A percentile compares a stretch with the other conserved stretches of the same genome.
These are phyloP conservation scores for Durio zibethinus DNA, from an alignment of 345 rosid species.

Conservation along the genomic window DNA sequence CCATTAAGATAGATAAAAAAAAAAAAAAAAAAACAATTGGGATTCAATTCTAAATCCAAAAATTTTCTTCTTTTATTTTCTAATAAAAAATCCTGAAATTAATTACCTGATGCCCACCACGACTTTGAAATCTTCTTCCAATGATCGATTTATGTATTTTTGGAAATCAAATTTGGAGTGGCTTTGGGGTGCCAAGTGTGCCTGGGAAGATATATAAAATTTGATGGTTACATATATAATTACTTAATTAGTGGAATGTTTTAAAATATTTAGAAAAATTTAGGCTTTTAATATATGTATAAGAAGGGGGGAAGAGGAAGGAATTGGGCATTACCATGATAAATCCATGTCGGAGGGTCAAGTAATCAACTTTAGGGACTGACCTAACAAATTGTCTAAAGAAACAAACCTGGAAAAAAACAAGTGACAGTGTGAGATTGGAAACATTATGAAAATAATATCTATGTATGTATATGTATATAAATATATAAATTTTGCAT, in stretches of 20 bases:
- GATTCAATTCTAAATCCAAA: too few species aligned
- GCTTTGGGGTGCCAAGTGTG: slow-evolving; percentile 83
- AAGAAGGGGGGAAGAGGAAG: neutral
- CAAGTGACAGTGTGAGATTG: neutral
- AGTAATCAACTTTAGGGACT: slow-evolving; percentile 82
- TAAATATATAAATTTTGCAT: neutral
- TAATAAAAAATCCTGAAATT: too few species aligned
- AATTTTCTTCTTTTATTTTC: too few species aligned
- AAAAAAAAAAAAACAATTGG: too few species aligned
- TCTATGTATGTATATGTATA: too few species aligned
- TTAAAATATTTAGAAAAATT: too few species aligned
- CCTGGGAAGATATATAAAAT: slow-evolving; percentile 33
- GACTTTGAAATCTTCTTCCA: slow-evolving; percentile 85
- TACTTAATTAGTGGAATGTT: neutral
- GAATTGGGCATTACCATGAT: slow-evolving; percentile 46
- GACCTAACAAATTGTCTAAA: slow-evolving; percentile 86
- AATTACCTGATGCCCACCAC: slow-evolving; percentile 74
- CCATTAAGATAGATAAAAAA: too few species aligned
- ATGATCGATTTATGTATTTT: slow-evolving; percentile 76
- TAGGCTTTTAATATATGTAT: too few species aligned
- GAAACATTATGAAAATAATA: neutral
- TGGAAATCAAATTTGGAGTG: slow-evolving; percentile 63
- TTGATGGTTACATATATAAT: neutral
- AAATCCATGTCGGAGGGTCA: slow-evolving; percentile 89
- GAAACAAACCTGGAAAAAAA: slow-evolving; percentile 62